A percentile compares a stretch with the other conserved stretches of the same genome.
These are phyloP conservation scores for Asterophora lycoperdoides DNA, from an alignment of 768 basidiomycete genomes.

Conservation along the genomic window DNA sequence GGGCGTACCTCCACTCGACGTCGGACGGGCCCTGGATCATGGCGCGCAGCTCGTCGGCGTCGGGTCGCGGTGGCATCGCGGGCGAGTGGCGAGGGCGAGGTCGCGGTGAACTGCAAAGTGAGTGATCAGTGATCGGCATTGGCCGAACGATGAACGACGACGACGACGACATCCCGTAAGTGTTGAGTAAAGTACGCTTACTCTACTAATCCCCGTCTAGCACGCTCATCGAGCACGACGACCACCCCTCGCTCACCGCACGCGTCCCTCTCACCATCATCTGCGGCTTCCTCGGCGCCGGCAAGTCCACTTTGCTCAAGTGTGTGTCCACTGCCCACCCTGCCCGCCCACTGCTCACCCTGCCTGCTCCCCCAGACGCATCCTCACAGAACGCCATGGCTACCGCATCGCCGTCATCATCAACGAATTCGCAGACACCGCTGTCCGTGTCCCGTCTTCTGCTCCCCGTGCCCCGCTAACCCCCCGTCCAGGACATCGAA, in stretches of 20 bases:
- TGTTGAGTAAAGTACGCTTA: too few relatives aligned
- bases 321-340: conserved; percentile 26
- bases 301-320: conserved; percentile 91
- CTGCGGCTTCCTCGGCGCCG: conserved; percentile 91
- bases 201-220: conserved; percentile 12
- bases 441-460: conserved; percentile 47
- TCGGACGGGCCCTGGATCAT: conserved; percentile 78
- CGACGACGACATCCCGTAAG: conserved; percentile 56
- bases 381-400: conserved; percentile 90
- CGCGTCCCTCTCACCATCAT: conserved; percentile 88
- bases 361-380: conserved; percentile 55
- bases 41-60: conserved; percentile 45
- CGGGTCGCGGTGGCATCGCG: conserved; percentile 1
- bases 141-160: conserved; percentile 30
- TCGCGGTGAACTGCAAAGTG: neutral
- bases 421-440: conserved; percentile 97
- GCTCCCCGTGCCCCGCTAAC: conserved; percentile 6
- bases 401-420: conserved; percentile 97
- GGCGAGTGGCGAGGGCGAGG: neutral
- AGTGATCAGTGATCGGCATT: neutral
- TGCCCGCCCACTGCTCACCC: neutral
- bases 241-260: conserved; percentile 1
- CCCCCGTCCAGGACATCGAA: conserved; percentile 76
- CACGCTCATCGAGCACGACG: conserved; percentile 24
- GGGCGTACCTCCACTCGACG: conserved; percentile 70